These are phyloP conservation scores for Domatiomyces catenatus DNA, from an alignment of 2,329 filamentous ascomycete genomes.

Conservation along the genomic window DNA sequence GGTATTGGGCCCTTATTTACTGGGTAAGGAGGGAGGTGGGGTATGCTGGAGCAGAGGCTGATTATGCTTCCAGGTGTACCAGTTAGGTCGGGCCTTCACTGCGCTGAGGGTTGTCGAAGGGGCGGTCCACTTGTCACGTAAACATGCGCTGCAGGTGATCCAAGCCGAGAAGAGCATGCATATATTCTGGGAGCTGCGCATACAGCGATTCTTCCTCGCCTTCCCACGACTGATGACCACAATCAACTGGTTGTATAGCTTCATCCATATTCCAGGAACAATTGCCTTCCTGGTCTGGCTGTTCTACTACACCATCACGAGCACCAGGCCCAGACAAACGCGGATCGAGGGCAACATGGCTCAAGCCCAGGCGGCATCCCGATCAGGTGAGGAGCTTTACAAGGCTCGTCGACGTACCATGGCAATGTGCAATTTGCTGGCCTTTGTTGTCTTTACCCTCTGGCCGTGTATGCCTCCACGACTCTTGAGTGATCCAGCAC, in stretches of 20 bases:
- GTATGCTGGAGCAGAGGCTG: constrained; percentile 11
- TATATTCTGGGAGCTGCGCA: constrained; percentile 48
- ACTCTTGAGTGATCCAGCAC: constrained; percentile 38
- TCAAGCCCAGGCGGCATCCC: constrained; percentile 19
- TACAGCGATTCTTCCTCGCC: constrained; percentile 44
- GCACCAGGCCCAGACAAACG: constrained; percentile 28
- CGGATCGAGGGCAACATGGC: neutral
- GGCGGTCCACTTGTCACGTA: constrained; percentile 52
- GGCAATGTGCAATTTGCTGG: constrained; percentile 43
- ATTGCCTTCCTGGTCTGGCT: constrained; percentile 54
- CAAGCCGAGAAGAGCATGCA: constrained; percentile 48
- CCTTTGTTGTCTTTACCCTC: constrained; percentile 43
- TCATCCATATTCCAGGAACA: constrained; percentile 63
- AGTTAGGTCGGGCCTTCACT: constrained; percentile 56
- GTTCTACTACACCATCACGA: constrained; percentile 55
- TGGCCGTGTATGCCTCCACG: constrained; percentile 49
- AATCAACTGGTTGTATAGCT: constrained; percentile 60
- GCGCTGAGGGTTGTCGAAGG: constrained; percentile 52
- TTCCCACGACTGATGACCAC: constrained; percentile 45
- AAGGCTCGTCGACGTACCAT: constrained; percentile 41
- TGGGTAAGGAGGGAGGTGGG: constrained; percentile 33
- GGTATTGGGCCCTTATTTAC: constrained; percentile 65
- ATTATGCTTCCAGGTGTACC: constrained; percentile 44
- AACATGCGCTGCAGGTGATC: constrained; percentile 53
- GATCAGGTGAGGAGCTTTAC: constrained; percentile 38